Conservation (phyloP, 164 flowering plant genomes). For the Vitis riparia region DNA sequence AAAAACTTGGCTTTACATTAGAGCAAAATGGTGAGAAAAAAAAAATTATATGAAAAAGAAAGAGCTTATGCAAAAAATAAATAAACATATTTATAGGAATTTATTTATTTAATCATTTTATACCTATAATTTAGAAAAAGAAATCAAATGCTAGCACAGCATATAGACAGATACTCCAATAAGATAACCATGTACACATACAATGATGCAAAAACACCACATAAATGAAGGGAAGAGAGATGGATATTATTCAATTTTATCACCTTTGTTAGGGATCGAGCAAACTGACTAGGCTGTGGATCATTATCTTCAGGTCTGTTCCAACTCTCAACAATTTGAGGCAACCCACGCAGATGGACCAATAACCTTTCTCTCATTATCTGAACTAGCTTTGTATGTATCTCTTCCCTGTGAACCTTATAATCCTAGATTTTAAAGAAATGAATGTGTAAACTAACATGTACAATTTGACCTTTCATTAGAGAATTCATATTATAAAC, state of each 20-base stretch:
- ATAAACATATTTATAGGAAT: too few species aligned
- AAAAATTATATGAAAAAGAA: too few species aligned
- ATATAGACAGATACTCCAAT: too few species aligned
- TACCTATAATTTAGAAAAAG: too few species aligned
- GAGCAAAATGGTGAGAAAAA: too few species aligned
- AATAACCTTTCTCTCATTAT: slow-evolving; percentile 95
- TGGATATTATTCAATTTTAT: neutral
- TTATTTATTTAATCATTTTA: too few species aligned
- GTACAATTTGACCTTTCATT: neutral
- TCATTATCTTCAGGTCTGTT: slow-evolving; percentile 82
- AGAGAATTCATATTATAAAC: neutral
- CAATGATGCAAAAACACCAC: neutral
- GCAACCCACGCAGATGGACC: slow-evolving; percentile 81
- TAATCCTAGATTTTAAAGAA: slow-evolving; percentile 55
- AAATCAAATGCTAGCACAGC: too few species aligned
- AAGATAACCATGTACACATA: neutral
- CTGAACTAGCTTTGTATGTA: slow-evolving; percentile 93
- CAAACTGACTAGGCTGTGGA: slow-evolving; percentile 90
- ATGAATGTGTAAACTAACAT: neutral
- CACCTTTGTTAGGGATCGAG: slow-evolving; percentile 87
- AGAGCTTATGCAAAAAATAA: too few species aligned
- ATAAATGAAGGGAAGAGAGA: neutral
- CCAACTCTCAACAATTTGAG: slow-evolving; percentile 91
- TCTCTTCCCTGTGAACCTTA: slow-evolving; percentile 91
- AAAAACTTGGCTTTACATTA: too few species aligned